Percentiles rank a stretch among this genome's conserved stretches.
phyloP scores from a whole-genome alignment of 176 grass and related monocot species.

The Chrysopogon serrulatus region DNA sequence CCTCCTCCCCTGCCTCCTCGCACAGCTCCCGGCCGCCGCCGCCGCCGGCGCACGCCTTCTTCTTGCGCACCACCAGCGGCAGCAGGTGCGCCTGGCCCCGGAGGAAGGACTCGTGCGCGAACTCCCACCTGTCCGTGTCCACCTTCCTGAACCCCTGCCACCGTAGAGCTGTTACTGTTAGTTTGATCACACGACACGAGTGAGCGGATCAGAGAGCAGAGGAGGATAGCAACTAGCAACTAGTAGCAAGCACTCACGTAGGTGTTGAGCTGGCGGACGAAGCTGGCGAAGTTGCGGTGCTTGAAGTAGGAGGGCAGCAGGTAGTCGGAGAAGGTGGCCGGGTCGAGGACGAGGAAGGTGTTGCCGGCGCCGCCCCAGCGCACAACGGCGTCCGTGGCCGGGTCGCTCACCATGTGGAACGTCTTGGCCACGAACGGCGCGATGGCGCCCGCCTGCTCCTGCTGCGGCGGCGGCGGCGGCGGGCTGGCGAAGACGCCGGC shows the following conservation, averaged over 20 bases:
- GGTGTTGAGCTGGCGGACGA: conserved; percentile 94
- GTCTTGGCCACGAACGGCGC: conserved; percentile 61
- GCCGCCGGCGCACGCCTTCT: not conserved
- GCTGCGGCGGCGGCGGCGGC: not conserved
- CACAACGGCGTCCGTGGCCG: conserved; percentile 48
- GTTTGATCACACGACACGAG: not conserved
- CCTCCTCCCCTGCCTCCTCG: conserved; percentile 44
- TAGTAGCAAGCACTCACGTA: conserved; percentile 50
- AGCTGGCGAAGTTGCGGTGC: conserved; percentile 95
- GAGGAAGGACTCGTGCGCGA: conserved; percentile 63
- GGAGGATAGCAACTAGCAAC: no score
- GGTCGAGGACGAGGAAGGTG: conserved; percentile 52
- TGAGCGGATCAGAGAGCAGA: not conserved
- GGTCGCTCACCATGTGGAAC: conserved; percentile 63
- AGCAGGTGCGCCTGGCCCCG: conserved; percentile 42
- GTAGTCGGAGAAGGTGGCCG: conserved; percentile 55
- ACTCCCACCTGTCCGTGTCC: conserved; percentile 59
- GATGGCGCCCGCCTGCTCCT: not conserved
- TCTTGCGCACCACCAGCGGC: conserved; percentile 50
- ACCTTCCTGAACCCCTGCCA: conserved; percentile 59
- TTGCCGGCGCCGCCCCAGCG: conserved; percentile 43
- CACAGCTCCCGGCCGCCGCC: not conserved
- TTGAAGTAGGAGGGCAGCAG: conserved; percentile 80
- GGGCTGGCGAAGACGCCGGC: not conserved
- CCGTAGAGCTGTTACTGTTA: not conserved